Base-by-base conservation (phyloP, 2,329 filamentous ascomycete genomes). In the Pleomassaria siparia region DNA sequence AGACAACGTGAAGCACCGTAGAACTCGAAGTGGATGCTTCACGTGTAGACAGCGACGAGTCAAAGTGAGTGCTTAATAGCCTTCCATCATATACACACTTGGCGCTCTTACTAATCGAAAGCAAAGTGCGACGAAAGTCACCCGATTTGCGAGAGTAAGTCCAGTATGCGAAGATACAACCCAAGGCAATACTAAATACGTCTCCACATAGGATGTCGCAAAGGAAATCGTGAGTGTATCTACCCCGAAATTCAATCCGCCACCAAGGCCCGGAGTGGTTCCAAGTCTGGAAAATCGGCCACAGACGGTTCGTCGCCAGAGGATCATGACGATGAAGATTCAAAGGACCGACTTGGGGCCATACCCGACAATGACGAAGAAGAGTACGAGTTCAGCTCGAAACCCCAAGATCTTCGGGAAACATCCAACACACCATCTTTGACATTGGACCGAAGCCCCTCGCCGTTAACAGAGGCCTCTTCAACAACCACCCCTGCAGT, bases 21-120 rank as follows among this genome's bases (percentile, higher is more conserved):
- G 94, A 58, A 97, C 94, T 35, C 82, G 94, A 60, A 96, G 91
- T 54, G 94, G 94, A 22, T 99, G 94, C 74, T 96, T 83, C 66
- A 97, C 91, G 39, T 99, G 94, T 72, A 83, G 94, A 49, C 86
- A 86, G 61, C 83, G 94, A 57, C 83, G 94, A 69, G 91, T 97
- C 43, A 97, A 86, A 77, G 80, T 82, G 64, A 54, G 13, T 33
- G n/a, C n/a, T n/a, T n/a, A n/a, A n/a, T n/a, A 10, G 8, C 18
- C 35, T 6, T n/a, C n/a, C 28, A 15, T 29, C 10, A 3, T 18
- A 33, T n/a, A 5, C 28, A 21, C 21, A 42, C 22, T 22, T 35
- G 13, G 21, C 20, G 16, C 18, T 3, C 24, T 22, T 36, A 42
- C 52, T 53, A 32, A 55, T 25, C 15, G 21, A 11, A n/a, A 13